phyloP scores from a whole-genome alignment of 2,329 filamentous ascomycete species.

The Fusarium tjaetaba region DNA sequence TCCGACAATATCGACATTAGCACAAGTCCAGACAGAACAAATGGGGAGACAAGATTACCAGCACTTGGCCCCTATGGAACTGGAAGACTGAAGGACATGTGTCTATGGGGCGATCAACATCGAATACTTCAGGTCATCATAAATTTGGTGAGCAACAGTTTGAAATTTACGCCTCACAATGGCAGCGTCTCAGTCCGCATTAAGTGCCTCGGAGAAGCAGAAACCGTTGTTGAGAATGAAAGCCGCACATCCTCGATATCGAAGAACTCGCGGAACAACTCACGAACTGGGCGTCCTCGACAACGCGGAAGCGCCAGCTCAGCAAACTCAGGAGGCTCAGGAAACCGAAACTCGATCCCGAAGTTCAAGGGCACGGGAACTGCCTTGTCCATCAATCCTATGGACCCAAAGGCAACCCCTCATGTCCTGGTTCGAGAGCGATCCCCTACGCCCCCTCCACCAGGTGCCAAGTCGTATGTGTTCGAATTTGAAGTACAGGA shows the following conservation, averaged over 20 bases:
- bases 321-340: slow-evolving; percentile 62
- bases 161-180: slow-evolving; percentile 86
- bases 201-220: slow-evolving; percentile 73
- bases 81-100: slow-evolving; percentile 82
- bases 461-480: slow-evolving; percentile 70
- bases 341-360: slow-evolving; percentile 38
- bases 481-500: slow-evolving; percentile 93
- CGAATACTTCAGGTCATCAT: slow-evolving; percentile 92
- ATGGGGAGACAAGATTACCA: slow-evolving; percentile 56
- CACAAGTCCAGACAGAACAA: slow-evolving; percentile 47
- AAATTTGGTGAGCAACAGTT: slow-evolving; percentile 89
- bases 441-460: slow-evolving; percentile 68
- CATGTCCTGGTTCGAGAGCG: slow-evolving; percentile 63
- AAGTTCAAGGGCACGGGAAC: slow-evolving; percentile 54
- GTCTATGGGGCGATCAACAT: slow-evolving; percentile 92
- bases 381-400: slow-evolving; percentile 70
- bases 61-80: slow-evolving; percentile 72
- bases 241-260: slow-evolving; percentile 65
- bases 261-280: slow-evolving; percentile 57
- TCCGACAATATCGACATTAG: slow-evolving; percentile 38
- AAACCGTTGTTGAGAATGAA: slow-evolving; percentile 53
- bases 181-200: slow-evolving; percentile 82
- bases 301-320: slow-evolving; percentile 60
- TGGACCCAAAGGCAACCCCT: slow-evolving; percentile 63
- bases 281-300: slow-evolving; percentile 54